These are phyloP conservation scores for Gyrodon lividus DNA, from an alignment of 768 basidiomycete genomes.

Conservation along the genomic window DNA sequence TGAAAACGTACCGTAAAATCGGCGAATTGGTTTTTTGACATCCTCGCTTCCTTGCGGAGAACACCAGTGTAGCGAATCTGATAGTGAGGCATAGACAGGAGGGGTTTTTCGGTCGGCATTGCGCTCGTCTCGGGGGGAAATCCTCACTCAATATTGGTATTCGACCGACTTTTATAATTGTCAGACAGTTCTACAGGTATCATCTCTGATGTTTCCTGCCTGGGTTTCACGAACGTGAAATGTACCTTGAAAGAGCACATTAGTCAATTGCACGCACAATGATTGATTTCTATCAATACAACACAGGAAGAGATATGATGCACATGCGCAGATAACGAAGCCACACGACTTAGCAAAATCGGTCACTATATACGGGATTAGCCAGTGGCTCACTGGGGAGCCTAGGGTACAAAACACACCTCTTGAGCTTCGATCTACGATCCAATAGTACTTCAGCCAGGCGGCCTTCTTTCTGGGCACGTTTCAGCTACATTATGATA, in stretches of 20 bases:
- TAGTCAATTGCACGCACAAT: neutral
- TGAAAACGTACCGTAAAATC: slow-evolving; percentile 8
- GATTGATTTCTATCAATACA: slow-evolving; percentile 17
- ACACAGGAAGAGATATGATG: slow-evolving; percentile 5
- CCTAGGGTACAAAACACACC: slow-evolving; percentile 45
- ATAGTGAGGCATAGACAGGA: slow-evolving; percentile 11
- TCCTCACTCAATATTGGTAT: neutral
- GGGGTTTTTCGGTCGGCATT: slow-evolving; percentile 1
- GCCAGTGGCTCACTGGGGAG: neutral
- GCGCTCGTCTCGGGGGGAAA: neutral
- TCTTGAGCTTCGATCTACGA: slow-evolving; percentile 80
- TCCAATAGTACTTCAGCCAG: slow-evolving; percentile 78
- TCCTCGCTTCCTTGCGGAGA: neutral
- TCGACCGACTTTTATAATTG: slow-evolving; percentile 4
- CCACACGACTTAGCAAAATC: slow-evolving; percentile 39
- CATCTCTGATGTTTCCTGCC: slow-evolving; percentile 2
- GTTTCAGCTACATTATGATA: slow-evolving; percentile 57
- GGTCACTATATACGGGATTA: slow-evolving; percentile 35
- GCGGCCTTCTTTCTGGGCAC: slow-evolving; percentile 76
- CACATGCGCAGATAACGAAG: slow-evolving; percentile 13
- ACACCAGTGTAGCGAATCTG: neutral
- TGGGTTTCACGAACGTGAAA: neutral
- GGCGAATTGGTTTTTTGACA: neutral
- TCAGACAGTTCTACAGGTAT: slow-evolving; percentile 3
- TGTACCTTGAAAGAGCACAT: slow-evolving; percentile 3